Evolutionary conservation across 192 early-diverging fungal genomes (phyloP).

Genomic region (Podila epigama): DNA sequence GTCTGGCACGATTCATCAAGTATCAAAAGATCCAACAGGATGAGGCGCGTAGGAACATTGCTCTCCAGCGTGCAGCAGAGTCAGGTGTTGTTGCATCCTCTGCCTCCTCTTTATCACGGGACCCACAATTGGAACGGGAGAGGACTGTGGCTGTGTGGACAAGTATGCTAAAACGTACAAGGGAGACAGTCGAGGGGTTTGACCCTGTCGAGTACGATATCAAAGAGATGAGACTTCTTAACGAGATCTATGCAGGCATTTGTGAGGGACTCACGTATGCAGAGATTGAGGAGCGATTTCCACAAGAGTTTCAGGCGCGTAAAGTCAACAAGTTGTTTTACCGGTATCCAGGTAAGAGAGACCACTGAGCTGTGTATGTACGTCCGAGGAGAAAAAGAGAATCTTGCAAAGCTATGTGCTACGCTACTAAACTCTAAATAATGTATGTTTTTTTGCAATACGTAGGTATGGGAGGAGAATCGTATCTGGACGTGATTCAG

Average conservation of each 20-base stretch:
- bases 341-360: conserved; percentile 79
- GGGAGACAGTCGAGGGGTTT: conserved; percentile 86
- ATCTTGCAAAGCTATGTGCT: not conserved
- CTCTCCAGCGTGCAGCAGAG: conserved; percentile 7
- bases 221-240: conserved; percentile 81
- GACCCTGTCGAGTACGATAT: conserved; percentile 81
- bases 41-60: conserved; percentile 13
- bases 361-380: not conserved
- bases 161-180: conserved; percentile 82
- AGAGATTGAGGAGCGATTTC: conserved; percentile 82
- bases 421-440: not conserved
- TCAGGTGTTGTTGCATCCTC: conserved; percentile 11
- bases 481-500: conserved; percentile 94
- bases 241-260: conserved; percentile 88
- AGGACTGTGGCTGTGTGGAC: conserved; percentile 79
- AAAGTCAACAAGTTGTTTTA: conserved; percentile 90
- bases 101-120: not conserved
- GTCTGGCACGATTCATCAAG: conserved; percentile 81
- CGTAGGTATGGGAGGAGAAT: conserved; percentile 88
- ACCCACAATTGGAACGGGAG: conserved; percentile 15
- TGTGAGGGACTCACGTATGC: conserved; percentile 80
- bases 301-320: conserved; percentile 84
- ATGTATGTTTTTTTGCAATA: not conserved
- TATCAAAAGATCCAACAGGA: conserved; percentile 58
- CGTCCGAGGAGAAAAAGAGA: not conserved